These are phyloP conservation scores for Dendrobium catenatum DNA, from an alignment of 106 monocot species.

Conservation along the genomic window DNA sequence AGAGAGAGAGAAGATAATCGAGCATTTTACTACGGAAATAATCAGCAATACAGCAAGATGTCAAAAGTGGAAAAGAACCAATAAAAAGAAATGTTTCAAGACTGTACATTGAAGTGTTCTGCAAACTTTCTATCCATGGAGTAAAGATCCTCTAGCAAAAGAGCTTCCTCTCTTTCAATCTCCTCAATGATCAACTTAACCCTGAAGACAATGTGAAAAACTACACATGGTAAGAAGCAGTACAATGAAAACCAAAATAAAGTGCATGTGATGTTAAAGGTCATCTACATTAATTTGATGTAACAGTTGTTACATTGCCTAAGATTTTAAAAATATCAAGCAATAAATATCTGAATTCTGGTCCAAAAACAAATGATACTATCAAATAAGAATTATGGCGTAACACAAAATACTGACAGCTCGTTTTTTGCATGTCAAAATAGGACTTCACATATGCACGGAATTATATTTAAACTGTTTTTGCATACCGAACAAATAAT, in stretches of 20 bases:
- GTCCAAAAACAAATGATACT: not conserved
- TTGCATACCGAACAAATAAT: not conserved
- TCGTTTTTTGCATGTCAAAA: not conserved
- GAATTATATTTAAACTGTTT: not conserved
- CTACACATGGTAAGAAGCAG: not conserved
- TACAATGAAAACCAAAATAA: not conserved
- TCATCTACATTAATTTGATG: not conserved
- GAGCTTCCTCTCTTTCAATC: constrained; percentile 82
- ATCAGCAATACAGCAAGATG: no score
- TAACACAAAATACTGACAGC: not conserved
- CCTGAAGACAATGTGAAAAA: constrained; percentile 25
- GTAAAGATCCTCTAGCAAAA: constrained; percentile 81
- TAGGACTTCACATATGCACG: not conserved
- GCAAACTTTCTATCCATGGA: constrained; percentile 98
- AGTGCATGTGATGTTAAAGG: not conserved
- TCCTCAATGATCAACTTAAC: constrained; percentile 94
- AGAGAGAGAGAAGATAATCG: not conserved
- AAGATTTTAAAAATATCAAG: not conserved
- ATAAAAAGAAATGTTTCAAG: constrained; percentile 1
- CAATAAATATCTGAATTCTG: not conserved
- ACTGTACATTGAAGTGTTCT: constrained; percentile 84
- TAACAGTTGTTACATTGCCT: not conserved
- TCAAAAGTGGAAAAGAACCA: not conserved
- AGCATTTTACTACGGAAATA: not conserved
- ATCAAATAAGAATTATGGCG: not conserved